Evolutionary conservation across 495 filamentous ascomycete species (phyloP).

Genomic region (Neurospora pannonica): DNA sequence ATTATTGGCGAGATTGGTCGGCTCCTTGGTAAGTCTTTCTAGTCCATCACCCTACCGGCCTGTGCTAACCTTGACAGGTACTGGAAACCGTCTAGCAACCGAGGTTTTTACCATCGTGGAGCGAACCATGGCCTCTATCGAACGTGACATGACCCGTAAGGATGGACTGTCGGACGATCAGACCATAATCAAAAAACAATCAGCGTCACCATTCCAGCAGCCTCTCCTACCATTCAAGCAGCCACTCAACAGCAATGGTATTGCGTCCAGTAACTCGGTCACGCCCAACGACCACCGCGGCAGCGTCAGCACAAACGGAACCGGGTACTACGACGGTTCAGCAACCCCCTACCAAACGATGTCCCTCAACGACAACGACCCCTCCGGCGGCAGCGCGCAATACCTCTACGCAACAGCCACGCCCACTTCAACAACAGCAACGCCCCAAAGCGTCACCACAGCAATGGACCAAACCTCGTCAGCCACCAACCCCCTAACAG

Average conservation of each 20-base stretch:
- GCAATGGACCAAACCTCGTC: conserved; percentile 5
- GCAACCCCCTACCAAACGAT: conserved; percentile 16
- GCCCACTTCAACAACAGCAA: conserved; percentile 4
- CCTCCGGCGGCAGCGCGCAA: conserved; percentile 7
- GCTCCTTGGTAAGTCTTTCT: conserved; percentile 34
- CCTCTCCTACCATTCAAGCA: not conserved
- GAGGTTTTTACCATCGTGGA: conserved; percentile 32
- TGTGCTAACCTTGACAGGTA: conserved; percentile 14
- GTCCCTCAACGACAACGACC: conserved; percentile 5
- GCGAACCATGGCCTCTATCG: conserved; percentile 35
- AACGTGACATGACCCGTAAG: conserved; percentile 28
- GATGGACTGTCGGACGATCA: conserved; percentile 4
- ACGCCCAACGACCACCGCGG: conserved; percentile 8
- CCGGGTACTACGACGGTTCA: conserved; percentile 15
- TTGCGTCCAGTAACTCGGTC: not conserved
- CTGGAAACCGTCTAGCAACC: conserved; percentile 24
- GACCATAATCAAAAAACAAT: conserved; percentile 4
- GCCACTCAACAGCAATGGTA: not conserved
- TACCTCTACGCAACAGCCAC: conserved; percentile 15
- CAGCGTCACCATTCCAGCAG: conserved; percentile 7
- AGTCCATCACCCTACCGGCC: not conserved
- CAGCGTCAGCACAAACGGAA: conserved; percentile 13
- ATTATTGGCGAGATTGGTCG: conserved; percentile 57
- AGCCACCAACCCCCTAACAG: conserved; percentile 19
- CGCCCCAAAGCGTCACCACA: not conserved